Base-by-base conservation (phyloP, 73 alveolate species). In the Breviolum minutum region DNA sequence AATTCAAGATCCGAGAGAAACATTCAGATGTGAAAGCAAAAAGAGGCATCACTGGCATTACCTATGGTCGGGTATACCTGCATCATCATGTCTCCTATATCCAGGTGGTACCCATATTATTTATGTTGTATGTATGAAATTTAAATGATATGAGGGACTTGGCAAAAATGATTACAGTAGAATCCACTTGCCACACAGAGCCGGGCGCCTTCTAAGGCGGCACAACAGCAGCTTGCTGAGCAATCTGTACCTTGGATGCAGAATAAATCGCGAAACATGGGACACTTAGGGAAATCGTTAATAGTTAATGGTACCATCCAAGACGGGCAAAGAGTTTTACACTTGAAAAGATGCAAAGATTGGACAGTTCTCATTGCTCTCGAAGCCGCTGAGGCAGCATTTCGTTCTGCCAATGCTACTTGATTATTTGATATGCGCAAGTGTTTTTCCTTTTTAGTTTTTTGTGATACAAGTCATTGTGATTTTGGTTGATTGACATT, bases 161-260 rank as follows among this genome's bases (percentile, higher is more conserved):
- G 54, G 77, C n/a, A 17, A 68, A 68, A 22, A 68, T n/a, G n/a
- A n/a, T n/a, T n/a, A 40, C 54, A 40, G 0, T 40, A 0, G 54
- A 40, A 40, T 40, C 54, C 54, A 40, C 54, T 40, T 40, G 54
- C 5, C 54, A 40, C 54, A 40, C 54, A 66, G 74, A 66, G 11
- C 3, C 3, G 54, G 54, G 54, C 54, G 83, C 83, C 20, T 27
- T 29, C 40, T n/a, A n/a, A 88, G 95, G 95, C 96, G 87, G 87
- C 96, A 89, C 96, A 89, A 89, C 87, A 89, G 96, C 96, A 89
- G 96, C 82, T 71, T 89, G 96, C 96, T 89, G 87, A 73, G 96
- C 96, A 89, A 89, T 73, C 87, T 89, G 87, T 13, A 14, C 85
- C 71, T 8, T 77, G 86, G 26, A n/a, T n/a, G n/a, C n/a, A n/a